Conservation (phyloP, 257 asterid species). For the Rauvolfia tetraphylla region DNA sequence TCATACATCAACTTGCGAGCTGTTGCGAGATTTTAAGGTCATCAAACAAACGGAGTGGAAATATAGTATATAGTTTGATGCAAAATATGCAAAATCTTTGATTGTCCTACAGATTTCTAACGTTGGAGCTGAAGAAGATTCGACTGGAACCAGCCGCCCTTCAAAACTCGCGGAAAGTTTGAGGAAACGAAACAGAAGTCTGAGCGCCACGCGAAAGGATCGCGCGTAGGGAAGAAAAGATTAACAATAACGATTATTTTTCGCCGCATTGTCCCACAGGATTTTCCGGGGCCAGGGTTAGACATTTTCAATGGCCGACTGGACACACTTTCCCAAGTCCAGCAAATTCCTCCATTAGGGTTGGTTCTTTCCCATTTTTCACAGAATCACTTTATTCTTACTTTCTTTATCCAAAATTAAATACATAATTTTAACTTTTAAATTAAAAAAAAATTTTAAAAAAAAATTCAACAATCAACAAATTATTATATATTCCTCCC, state of each 20-base stretch:
- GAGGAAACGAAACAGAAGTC: neutral
- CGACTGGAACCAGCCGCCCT: neutral
- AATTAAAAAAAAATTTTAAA: no score
- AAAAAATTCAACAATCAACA: no score
- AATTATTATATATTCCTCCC: no score
- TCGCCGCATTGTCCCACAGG: neutral
- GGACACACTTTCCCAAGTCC: no score
- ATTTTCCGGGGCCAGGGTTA: neutral
- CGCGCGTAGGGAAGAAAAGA: neutral
- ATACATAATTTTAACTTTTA: no score
- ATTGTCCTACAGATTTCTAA: neutral
- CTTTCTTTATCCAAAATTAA: no score
- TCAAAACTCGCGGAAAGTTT: slow-evolving; percentile 6
- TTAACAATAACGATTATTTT: neutral
- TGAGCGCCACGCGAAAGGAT: neutral
- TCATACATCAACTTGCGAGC: neutral
- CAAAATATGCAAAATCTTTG: neutral
- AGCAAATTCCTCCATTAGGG: no score
- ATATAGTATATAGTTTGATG: neutral
- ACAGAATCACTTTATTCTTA: no score
- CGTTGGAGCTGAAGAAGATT: neutral
- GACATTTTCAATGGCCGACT: neutral
- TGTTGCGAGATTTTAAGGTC: neutral
- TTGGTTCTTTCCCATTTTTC: no score
- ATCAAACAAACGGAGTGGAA: neutral